Conservation (phyloP, 345 rosid species). For the Combretum micranthum region DNA sequence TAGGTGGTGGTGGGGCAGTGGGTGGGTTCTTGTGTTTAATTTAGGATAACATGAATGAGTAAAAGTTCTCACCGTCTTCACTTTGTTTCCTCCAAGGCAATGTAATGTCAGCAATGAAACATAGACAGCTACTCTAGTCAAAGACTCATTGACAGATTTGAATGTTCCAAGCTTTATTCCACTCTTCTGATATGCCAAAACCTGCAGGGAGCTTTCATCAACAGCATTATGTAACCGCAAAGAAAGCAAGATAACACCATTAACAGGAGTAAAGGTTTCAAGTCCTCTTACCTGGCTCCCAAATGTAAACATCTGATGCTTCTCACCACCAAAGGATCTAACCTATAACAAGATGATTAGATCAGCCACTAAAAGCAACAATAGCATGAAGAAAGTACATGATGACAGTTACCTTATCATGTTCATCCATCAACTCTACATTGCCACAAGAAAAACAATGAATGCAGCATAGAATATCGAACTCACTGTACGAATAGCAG, state of each 20-base stretch:
- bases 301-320: slow-evolving; percentile 77
- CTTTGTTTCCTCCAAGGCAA: slow-evolving; percentile 93
- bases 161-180: slow-evolving; percentile 91
- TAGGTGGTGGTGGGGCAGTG: too few species aligned
- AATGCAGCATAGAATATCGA: not conserved
- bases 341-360: slow-evolving; percentile 41
- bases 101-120: slow-evolving; percentile 79
- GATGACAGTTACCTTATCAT: too few species aligned
- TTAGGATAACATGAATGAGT: not conserved
- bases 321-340: slow-evolving; percentile 97
- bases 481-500: slow-evolving; percentile 91
- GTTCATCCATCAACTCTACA: not conserved
- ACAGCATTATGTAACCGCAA: not conserved
- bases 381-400: not conserved
- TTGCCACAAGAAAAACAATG: not conserved
- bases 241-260: not conserved
- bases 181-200: slow-evolving; percentile 70
- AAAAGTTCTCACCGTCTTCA: slow-evolving; percentile 72
- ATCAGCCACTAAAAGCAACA: slow-evolving; percentile 8
- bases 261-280: not conserved
- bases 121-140: slow-evolving; percentile 89
- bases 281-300: slow-evolving; percentile 63
- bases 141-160: slow-evolving; percentile 82
- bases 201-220: slow-evolving; percentile 38
- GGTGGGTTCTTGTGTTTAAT: too few species aligned